Percentiles rank a stretch among this genome's conserved stretches.
phyloP scores from a whole-genome alignment of 208 protist species.

The Tritrichomonas foetus region DNA sequence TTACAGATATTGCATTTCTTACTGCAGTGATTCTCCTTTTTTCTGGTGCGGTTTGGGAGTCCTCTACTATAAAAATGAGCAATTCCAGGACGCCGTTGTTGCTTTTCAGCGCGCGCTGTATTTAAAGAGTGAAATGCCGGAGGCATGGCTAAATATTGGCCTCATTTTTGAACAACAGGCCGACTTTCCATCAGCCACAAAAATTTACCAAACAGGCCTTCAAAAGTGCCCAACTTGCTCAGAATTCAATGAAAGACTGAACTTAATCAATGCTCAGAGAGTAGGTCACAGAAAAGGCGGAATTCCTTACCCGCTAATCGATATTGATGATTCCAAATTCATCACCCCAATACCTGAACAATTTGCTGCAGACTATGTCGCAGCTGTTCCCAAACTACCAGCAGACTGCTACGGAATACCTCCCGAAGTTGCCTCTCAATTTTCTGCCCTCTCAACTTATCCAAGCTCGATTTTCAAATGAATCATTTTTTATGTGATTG shows the following conservation, averaged over 20 bases:
- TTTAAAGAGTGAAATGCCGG: not conserved
- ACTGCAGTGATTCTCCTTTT: not conserved
- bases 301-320: not conserved
- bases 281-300: not conserved
- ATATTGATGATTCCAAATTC: not conserved
- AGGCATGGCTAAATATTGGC: not conserved
- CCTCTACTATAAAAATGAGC: not conserved
- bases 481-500: too few species aligned
- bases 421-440: not conserved
- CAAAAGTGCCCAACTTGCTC: not conserved
- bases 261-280: not conserved
- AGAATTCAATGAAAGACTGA: not conserved
- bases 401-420: not conserved
- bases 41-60: conserved; percentile 14
- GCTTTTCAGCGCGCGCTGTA: not conserved
- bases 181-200: not conserved
- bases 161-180: not conserved
- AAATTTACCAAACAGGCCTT: not conserved
- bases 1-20: not conserved
- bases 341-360: not conserved
- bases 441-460: not conserved
- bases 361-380: not conserved
- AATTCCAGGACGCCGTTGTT: not conserved
- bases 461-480: conserved; percentile 23
- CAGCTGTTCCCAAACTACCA: not conserved